phyloP scores from a whole-genome alignment of 2,329 filamentous ascomycete species.

The Alternaria gansuensis region DNA sequence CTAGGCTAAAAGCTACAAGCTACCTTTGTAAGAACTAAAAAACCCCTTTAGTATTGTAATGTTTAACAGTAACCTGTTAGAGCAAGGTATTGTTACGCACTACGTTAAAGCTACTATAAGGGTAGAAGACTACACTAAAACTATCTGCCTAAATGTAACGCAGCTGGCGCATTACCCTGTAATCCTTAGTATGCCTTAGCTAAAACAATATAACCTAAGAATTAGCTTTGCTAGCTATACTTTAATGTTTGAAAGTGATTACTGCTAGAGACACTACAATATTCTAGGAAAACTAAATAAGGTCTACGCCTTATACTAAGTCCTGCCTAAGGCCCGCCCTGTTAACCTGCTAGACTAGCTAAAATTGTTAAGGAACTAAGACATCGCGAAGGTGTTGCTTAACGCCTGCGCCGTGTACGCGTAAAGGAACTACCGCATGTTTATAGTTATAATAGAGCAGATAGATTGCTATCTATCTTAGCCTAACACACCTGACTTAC shows the following conservation, averaged over 20 bases:
- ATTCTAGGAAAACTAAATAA: neutral
- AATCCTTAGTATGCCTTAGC: neutral
- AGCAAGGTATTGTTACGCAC: too few relatives aligned
- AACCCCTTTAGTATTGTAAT: too few relatives aligned
- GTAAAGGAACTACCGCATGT: conserved; percentile 1
- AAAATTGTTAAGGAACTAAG: neutral
- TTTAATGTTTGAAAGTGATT: neutral
- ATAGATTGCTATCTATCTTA: neutral
- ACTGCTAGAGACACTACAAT: conserved; percentile 1
- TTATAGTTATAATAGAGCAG: conserved; percentile 3
- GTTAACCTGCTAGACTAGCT: neutral
- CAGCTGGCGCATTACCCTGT: neutral
- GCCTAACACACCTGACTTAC: neutral
- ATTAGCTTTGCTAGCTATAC: conserved; percentile 5
- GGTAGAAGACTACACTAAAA: too few relatives aligned
- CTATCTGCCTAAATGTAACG: too few relatives aligned
- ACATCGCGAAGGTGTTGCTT: conserved; percentile 5
- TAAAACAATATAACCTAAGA: neutral
- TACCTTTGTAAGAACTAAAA: neutral
- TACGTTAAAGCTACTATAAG: too few relatives aligned
- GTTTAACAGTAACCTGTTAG: too few relatives aligned
- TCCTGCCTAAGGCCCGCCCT: neutral
- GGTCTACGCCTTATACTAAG: neutral
- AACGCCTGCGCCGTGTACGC: neutral
- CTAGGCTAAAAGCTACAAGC: neutral